A percentile compares a stretch with the other conserved stretches of the same genome.
These are phyloP conservation scores for Echites panduratus DNA, from an alignment of 257 asterid species.

Conservation along the genomic window DNA sequence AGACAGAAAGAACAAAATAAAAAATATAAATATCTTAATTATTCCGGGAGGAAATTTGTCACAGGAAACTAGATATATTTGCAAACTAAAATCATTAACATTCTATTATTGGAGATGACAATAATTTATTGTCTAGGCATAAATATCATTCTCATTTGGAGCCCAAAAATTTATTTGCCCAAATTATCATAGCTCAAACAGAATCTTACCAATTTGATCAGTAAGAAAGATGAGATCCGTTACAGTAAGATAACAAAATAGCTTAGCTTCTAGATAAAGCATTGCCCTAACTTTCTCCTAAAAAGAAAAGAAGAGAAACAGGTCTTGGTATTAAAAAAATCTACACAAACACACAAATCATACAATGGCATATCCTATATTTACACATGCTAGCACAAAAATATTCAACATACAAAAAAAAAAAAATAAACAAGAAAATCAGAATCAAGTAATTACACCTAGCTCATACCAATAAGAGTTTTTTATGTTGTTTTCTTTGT, in stretches of 20 bases:
- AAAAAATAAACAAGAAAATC: not conserved
- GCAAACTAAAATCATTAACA: not conserved
- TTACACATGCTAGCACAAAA: not conserved
- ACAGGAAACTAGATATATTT: not conserved
- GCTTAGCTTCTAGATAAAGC: not conserved
- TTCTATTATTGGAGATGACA: not conserved
- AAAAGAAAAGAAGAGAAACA: not conserved
- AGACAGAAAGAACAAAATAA: not conserved
- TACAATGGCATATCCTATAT: not conserved
- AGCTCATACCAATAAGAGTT: slow-evolving; percentile 74
- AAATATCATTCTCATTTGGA: not conserved
- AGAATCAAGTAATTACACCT: slow-evolving; percentile 6
- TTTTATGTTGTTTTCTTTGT: slow-evolving; percentile 90
- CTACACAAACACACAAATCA: not conserved
- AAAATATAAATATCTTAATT: not conserved
- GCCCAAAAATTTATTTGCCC: not conserved
- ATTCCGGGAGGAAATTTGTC: not conserved
- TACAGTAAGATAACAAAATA: not conserved
- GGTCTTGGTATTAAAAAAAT: not conserved
- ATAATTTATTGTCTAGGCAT: not conserved
- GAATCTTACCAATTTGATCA: not conserved
- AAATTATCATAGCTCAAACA: not conserved
- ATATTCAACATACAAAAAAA: not conserved
- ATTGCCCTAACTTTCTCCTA: not conserved
- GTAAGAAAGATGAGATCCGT: not conserved